A percentile compares a stretch with the other conserved stretches of the same genome.
Evolutionary conservation across 768 basidiomycete species (phyloP).

Genomic region (Boletus tylopilopsis): DNA sequence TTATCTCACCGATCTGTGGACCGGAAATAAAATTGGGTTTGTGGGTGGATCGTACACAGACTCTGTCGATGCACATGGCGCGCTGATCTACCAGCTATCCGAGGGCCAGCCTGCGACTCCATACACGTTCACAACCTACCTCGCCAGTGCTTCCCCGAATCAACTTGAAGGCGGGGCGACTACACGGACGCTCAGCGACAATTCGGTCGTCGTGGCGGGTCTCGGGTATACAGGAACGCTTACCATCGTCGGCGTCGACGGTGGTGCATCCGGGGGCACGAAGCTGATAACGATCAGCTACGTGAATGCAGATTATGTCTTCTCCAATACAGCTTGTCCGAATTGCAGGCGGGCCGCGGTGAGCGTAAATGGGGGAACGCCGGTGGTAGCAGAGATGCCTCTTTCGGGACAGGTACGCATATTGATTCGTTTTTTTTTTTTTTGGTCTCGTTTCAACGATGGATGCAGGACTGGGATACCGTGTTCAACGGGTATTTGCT

Average conservation of each 20-base stretch:
- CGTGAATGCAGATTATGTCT: background rate
- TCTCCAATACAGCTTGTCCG: background rate
- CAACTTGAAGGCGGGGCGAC: conserved; percentile 1
- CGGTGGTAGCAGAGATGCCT: background rate
- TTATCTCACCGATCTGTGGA: conserved; percentile 7
- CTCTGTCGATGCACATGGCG: background rate
- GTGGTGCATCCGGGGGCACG: background rate
- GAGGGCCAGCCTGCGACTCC: background rate
- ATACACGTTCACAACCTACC: background rate
- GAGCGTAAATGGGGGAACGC: background rate
- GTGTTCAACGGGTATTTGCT: too few species aligned
- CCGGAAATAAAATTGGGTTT: background rate
- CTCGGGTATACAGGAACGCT: conserved; percentile 4
- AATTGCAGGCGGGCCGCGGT: background rate
- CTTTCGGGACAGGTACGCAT: conserved; percentile 2
- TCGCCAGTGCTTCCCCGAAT: background rate
- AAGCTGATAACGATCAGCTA: background rate
- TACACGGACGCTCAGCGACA: background rate
- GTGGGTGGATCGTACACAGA: background rate
- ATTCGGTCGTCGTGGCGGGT: background rate
- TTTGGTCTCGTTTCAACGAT: background rate
- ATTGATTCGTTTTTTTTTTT: background rate
- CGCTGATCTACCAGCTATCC: conserved; percentile 3
- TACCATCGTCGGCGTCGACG: conserved; percentile 7
- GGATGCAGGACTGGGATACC: background rate